Conservation (phyloP, 768 basidiomycete species). For the Auriculariales sp. region DNA sequence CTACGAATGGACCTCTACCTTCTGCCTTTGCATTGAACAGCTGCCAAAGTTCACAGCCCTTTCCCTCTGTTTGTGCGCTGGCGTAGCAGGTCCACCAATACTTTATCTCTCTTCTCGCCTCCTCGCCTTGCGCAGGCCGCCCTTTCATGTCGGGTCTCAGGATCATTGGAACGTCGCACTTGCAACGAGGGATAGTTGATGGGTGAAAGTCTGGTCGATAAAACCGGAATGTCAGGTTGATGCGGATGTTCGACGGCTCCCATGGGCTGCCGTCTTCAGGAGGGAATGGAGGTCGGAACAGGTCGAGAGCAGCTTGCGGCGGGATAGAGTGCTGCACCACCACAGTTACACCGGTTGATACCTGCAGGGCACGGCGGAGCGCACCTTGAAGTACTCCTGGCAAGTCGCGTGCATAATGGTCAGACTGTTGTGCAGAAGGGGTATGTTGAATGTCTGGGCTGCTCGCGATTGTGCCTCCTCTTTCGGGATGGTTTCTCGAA, state of each 20-base stretch:
- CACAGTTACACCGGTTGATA: background rate
- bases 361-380: background rate
- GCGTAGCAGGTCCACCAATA: constrained; percentile 81
- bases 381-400: constrained; percentile 62
- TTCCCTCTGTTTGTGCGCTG: constrained; percentile 71
- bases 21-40: constrained; percentile 56
- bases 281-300: constrained; percentile 49
- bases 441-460: constrained; percentile 64
- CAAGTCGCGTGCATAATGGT: constrained; percentile 80
- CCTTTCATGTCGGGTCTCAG: constrained; percentile 72
- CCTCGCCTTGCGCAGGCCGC: constrained; percentile 15
- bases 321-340: constrained; percentile 42
- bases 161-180: constrained; percentile 56
- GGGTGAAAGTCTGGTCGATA: constrained; percentile 72
- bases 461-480: constrained; percentile 40
- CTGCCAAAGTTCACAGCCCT: constrained; percentile 65
- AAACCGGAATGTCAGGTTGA: constrained; percentile 80
- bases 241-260: constrained; percentile 49
- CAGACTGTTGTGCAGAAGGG: constrained; percentile 70
- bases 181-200: constrained; percentile 49
- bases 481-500: constrained; percentile 62
- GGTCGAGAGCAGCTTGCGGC: constrained; percentile 52
- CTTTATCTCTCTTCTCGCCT: constrained; percentile 30
- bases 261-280: constrained; percentile 2
- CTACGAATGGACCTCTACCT: constrained; percentile 38